Evolutionary conservation across 106 monocot species (phyloP).

Genomic region (Chionographis japonica): DNA sequence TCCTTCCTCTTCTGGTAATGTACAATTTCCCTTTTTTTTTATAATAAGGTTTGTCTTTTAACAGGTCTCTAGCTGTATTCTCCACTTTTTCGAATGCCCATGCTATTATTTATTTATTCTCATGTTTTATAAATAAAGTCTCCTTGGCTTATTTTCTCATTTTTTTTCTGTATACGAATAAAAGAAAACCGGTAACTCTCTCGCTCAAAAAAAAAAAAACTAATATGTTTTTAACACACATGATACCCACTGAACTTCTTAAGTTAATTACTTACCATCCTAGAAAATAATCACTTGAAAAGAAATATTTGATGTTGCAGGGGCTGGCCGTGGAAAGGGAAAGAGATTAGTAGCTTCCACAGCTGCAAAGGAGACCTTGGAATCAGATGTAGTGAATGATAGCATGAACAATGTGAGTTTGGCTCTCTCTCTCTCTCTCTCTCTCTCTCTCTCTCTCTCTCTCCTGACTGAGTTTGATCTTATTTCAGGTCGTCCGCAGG

Average conservation of each 20-base stretch:
- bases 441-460: background rate
- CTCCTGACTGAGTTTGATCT: too few relatives aligned
- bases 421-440: too few relatives aligned
- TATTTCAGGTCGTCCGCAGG: conserved; percentile 4
- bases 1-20: background rate
- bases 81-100: background rate
- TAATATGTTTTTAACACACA: too few relatives aligned
- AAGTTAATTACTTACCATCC: too few relatives aligned
- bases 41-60: background rate
- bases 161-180: too few relatives aligned
- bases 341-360: background rate
- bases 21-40: background rate
- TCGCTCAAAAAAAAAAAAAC: too few relatives aligned
- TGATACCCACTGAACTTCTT: too few relatives aligned
- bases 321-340: background rate
- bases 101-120: too few relatives aligned
- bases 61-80: too few relatives aligned
- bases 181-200: too few relatives aligned
- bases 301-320: background rate
- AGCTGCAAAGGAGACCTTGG: background rate
- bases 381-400: background rate
- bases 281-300: too few relatives aligned
- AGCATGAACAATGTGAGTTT: background rate
- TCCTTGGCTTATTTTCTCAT: background rate
- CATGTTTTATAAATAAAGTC: too few relatives aligned